Evolutionary conservation across 768 basidiomycete species (phyloP).

Genomic region (Cystofilobasidium ferigula): DNA sequence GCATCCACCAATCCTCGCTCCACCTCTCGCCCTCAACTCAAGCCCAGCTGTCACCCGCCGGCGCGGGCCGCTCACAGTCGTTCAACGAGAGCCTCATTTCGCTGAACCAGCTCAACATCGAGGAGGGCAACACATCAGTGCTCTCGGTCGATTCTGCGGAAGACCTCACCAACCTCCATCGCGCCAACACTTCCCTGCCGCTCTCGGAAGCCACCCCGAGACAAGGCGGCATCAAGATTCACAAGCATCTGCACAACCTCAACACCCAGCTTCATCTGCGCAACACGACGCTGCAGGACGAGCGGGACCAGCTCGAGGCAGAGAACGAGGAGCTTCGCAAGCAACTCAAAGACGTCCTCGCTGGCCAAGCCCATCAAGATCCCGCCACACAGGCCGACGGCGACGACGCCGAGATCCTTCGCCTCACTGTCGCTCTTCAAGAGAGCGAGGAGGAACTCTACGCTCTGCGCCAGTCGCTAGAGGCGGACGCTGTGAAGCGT

Average conservation of each 20-base stretch:
- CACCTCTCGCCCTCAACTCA: not conserved
- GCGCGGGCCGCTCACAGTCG: conserved; percentile 15
- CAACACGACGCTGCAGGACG: conserved; percentile 21
- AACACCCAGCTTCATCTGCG: conserved; percentile 48
- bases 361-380: not conserved
- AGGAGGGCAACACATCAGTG: conserved; percentile 48
- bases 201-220: conserved; percentile 48
- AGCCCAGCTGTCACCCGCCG: not conserved
- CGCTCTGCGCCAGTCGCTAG: not conserved
- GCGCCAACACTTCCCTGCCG: conserved; percentile 57
- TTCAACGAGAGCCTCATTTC: conserved; percentile 44
- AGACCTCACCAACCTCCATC: conserved; percentile 64
- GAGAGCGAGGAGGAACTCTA: conserved; percentile 9
- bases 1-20: not conserved
- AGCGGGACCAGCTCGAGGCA: conserved; percentile 49
- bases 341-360: not conserved
- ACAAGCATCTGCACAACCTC: conserved; percentile 71
- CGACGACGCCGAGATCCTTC: not conserved
- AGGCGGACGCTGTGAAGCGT: not conserved
- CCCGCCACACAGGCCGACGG: not conserved
- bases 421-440: not conserved
- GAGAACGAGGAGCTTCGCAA: conserved; percentile 60
- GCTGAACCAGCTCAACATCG: conserved; percentile 35
- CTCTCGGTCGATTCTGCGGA: conserved; percentile 77
- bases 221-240: conserved; percentile 76